Percentiles rank a stretch among this genome's conserved stretches.
phyloP scores from a whole-genome alignment of 2,329 filamentous ascomycete species.

The Didymella arachidicola region DNA sequence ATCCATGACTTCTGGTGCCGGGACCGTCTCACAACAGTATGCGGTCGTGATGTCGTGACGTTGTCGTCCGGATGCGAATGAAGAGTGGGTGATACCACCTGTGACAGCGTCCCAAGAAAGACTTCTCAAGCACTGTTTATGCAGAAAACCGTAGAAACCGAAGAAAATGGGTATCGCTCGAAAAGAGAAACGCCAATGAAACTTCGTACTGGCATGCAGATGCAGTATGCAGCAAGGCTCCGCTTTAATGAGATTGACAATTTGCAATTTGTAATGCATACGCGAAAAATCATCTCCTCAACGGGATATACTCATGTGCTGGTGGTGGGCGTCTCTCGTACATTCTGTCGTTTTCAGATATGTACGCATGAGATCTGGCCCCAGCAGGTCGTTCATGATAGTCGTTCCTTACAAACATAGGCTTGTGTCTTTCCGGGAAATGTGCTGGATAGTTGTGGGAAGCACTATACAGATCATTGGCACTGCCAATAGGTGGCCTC shows the following conservation, averaged over 20 bases:
- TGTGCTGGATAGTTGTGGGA: constrained; percentile 21
- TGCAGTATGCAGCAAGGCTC: background rate
- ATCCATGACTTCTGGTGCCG: background rate
- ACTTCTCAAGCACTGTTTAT: constrained; percentile 8
- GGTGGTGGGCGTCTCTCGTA: constrained; percentile 15
- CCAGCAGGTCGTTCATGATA: constrained; percentile 25
- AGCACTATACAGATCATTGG: constrained; percentile 17
- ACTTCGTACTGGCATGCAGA: constrained; percentile 18
- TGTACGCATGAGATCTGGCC: constrained; percentile 9
- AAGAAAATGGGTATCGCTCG: constrained; percentile 40
- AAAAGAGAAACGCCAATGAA: constrained; percentile 27
- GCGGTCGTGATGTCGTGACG: background rate
- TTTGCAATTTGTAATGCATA: background rate
- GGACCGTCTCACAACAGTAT: background rate
- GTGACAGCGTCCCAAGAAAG: background rate
- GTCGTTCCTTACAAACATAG: constrained; percentile 26
- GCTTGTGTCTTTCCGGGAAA: constrained; percentile 24
- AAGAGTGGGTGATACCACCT: background rate
- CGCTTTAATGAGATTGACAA: background rate
- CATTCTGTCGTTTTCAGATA: constrained; percentile 12
- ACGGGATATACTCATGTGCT: constrained; percentile 25
- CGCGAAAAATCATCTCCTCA: constrained; percentile 23
- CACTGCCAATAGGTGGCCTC: constrained; percentile 15
- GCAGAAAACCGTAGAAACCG: constrained; percentile 14
- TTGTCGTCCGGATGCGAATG: background rate